Base-by-base conservation (phyloP, 352 stramenopile genomes). In the Pseudoperonospora humuli region DNA sequence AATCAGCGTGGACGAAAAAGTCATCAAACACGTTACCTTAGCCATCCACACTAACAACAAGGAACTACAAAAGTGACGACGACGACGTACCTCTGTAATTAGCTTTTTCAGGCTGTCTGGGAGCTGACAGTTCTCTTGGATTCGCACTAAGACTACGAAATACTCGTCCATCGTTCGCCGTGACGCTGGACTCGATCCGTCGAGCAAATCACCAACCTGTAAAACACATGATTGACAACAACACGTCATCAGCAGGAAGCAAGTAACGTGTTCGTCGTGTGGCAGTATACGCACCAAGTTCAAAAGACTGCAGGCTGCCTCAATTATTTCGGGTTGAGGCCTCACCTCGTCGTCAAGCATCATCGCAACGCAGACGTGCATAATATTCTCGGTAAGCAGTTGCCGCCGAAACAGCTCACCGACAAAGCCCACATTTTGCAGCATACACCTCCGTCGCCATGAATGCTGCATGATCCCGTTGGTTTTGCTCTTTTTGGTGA, bases 111-210 rank as follows among this genome's bases (percentile, higher is more conserved):
- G 57, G 0, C 42, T 15, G 1, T 51, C 35, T 0, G 64, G 37
- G 3, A 81, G 46, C 7, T 62, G 14, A 19, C 33, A 50, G 44
- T 80, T 65, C 13, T 77, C 57, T 3, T 52, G 46, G 31, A 90
- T 65, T 7, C 76, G 75, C 25, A 71, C 41, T 6, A 90, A 52
- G 9, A 85, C 75, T 21, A 70, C 63, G 33, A 90, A 87, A 50
- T 90, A 90, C 29, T 90, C 78, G 44, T 90, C 78, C 78, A 86
- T 87, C 13, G 71, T 90, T 61, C 75, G 61, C 25, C 78, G 55
- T 17, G 78, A 90, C 13, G 78, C 78, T n/a, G 78, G 78, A 55
- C 75, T 88, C 10, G 76, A 90, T 6, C 78, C 75, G 37, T 90
- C 78, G 20, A 90, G 63, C 29, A 90, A 52, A 57, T 90, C 78